Evolutionary conservation across 2,329 filamentous ascomycete genomes (phyloP), one percentile per base, ranked within the genome.

Genomic region (Alternaria gaisen): DNA sequence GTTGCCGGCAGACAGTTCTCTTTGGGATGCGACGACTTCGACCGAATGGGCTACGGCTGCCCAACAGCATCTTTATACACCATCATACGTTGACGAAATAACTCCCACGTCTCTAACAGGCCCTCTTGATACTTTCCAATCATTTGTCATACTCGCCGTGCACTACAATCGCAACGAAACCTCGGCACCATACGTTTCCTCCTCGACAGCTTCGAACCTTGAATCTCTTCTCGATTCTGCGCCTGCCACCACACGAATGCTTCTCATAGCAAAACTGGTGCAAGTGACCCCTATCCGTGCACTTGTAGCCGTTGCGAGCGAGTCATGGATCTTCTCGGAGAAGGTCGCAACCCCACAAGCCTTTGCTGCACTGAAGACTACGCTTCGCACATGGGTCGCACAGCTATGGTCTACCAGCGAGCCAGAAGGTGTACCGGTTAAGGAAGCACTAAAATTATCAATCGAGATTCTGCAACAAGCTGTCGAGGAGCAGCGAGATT

Each of bases 251-350:
- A 69, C 65, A 41, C 69, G 73, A 38, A 69, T 68, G 43, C 75
- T 80, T 22, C 72, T 78, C 18, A 76, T 77, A 3, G 68, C 76
- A 16, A 78, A 79, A 58, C 74, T 82, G 1, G 71, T 77, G 18
- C 77, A 75, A 42, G 63, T 77, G 9, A 76, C 74, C 4, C 81
- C 81, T 0, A 64, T 82, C 5, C 79, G 79, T 20, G 76, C 80
- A 1, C 68, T 83, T 5, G 68, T 83, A 14, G 80, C 81, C 30
- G 76, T 82, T 0, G 76, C 79, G 4, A 80, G 81, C 36, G 80
- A 83, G 53, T 77, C 79, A 16, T 83, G 81, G 81, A 73, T 82
- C 9, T 68, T 83, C n/a, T 77, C 73, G 1, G 79, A 81, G 58
- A 82, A 82, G 51, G 67, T 82, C 3, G 59, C 72, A 24, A 72